Evolutionary conservation across 176 grass and related monocot species (phyloP).

Genomic region (Bonia amplexicaulis): DNA sequence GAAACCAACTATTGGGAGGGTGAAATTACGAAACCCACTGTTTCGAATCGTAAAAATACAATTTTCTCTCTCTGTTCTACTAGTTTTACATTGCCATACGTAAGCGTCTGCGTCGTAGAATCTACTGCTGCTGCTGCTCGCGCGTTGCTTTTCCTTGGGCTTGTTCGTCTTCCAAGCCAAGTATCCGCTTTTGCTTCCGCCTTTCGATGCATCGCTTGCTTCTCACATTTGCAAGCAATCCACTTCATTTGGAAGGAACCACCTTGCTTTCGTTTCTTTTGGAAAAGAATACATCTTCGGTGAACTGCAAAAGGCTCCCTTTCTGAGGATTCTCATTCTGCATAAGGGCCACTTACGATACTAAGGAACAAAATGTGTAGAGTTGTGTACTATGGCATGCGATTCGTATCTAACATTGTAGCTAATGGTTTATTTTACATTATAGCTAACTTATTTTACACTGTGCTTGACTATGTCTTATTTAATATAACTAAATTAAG

Average conservation of each 20-base stretch:
- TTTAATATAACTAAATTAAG: too few species aligned
- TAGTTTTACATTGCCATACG: not conserved
- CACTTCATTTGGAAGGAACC: not conserved
- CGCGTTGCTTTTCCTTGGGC: conserved; percentile 17
- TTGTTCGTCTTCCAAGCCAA: conserved; percentile 50
- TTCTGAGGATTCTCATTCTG: not conserved
- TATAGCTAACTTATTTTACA: too few species aligned
- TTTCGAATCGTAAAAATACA: too few species aligned
- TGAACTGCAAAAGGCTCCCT: not conserved
- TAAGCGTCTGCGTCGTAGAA: conserved; percentile 2
- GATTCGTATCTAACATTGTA: too few species aligned
- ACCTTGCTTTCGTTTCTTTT: not conserved
- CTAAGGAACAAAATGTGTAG: not conserved
- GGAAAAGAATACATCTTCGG: not conserved
- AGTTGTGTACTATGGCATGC: not conserved
- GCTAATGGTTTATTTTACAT: too few species aligned
- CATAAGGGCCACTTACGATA: not conserved
- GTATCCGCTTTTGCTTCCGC: not conserved
- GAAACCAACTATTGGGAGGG: too few species aligned
- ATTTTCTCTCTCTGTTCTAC: not conserved
- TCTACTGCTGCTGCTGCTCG: not conserved
- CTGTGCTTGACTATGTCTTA: too few species aligned
- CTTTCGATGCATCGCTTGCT: not conserved
- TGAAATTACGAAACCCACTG: too few species aligned
- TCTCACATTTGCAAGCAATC: not conserved